phyloP scores from a whole-genome alignment of 257 asterid genomes.

The Przewalskia tangutica region DNA sequence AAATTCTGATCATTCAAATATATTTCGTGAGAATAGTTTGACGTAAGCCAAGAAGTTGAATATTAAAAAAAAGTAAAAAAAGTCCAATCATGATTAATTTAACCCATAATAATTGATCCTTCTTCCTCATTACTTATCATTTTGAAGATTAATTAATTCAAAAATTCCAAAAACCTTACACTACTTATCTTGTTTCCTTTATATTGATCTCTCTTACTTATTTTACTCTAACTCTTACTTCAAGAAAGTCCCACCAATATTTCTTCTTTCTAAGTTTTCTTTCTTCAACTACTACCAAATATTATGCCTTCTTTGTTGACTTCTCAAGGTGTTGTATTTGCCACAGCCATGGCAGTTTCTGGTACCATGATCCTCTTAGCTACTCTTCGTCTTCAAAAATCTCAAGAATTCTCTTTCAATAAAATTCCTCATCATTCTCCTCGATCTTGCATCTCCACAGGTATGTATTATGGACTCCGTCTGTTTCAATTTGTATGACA shows the following conservation, averaged over 20 bases:
- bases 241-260: background rate
- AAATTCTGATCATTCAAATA: too few relatives aligned
- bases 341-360: constrained; percentile 87
- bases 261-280: background rate
- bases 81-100: background rate
- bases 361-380: constrained; percentile 72
- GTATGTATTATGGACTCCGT: constrained; percentile 8
- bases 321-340: constrained; percentile 59
- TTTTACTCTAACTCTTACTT: background rate
- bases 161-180: background rate
- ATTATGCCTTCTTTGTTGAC: constrained; percentile 29
- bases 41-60: too few relatives aligned
- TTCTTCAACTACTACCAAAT: background rate
- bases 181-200: background rate
- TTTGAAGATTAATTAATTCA: too few relatives aligned
- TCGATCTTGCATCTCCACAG: constrained; percentile 44
- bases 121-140: background rate
- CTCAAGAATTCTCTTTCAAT: constrained; percentile 15
- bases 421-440: constrained; percentile 14
- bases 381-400: constrained; percentile 44
- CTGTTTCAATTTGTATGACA: background rate
- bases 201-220: background rate
- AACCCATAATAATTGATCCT: background rate
- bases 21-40: too few relatives aligned
- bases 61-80: background rate